Conservation (phyloP, 768 basidiomycete genomes). For the Cystobasidiopsis lactophilus region DNA sequence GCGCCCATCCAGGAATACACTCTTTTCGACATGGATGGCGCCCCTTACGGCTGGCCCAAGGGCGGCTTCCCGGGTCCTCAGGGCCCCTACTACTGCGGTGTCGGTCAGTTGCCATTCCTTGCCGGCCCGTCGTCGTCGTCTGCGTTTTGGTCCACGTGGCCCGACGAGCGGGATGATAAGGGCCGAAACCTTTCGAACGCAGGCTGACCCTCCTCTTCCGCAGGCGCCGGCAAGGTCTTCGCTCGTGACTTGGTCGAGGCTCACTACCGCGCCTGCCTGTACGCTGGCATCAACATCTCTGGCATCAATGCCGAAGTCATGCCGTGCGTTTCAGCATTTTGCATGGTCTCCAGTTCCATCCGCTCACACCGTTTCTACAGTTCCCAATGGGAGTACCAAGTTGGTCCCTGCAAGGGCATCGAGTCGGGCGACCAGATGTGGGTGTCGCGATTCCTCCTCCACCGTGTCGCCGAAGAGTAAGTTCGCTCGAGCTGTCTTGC, state of each 20-base stretch:
- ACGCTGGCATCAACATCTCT: conserved; percentile 71
- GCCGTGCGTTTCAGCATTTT: conserved; percentile 30
- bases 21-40: conserved; percentile 74
- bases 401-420: conserved; percentile 94
- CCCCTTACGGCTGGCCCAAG: conserved; percentile 89
- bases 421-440: conserved; percentile 98
- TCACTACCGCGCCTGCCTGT: conserved; percentile 60
- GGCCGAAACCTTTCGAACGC: too few relatives aligned
- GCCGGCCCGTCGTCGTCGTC: background rate
- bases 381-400: conserved; percentile 99
- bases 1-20: conserved; percentile 78
- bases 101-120: conserved; percentile 37
- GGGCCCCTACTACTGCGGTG: conserved; percentile 98
- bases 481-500: conserved; percentile 21
- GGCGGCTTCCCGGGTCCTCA: conserved; percentile 99
- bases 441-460: conserved; percentile 92
- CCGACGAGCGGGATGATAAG: too few relatives aligned
- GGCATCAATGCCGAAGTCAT: conserved; percentile 99
- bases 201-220: background rate
- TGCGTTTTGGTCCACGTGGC: too few relatives aligned
- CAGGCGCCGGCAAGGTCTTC: conserved; percentile 77
- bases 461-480: conserved; percentile 85
- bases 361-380: background rate
- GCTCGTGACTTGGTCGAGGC: conserved; percentile 97
- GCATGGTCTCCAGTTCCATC: background rate